Conservation (phyloP, 768 basidiomycete species). For the Podaxis sp. region DNA sequence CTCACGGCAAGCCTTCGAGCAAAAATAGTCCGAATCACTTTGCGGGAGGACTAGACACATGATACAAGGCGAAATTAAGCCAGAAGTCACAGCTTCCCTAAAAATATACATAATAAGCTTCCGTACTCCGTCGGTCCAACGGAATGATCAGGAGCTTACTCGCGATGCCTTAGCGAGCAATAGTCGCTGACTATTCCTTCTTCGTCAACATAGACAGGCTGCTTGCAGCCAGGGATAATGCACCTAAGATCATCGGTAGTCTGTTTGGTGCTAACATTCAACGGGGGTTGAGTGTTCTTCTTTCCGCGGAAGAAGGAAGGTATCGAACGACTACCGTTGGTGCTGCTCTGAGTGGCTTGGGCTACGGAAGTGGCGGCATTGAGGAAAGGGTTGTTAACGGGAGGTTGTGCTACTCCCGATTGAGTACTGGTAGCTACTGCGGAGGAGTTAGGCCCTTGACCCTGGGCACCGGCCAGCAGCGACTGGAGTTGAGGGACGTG, state of each 20-base stretch:
- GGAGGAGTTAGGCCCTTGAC: conserved; percentile 7
- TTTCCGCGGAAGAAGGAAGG: conserved; percentile 25
- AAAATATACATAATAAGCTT: conserved; percentile 2
- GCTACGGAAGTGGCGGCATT: conserved; percentile 16
- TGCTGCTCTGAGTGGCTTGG: conserved; percentile 7
- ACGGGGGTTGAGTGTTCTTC: conserved; percentile 30
- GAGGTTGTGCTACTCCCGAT: background rate
- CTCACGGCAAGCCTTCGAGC: conserved; percentile 55
- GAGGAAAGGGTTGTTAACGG: conserved; percentile 33
- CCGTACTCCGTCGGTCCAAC: background rate
- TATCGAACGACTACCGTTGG: conserved; percentile 29
- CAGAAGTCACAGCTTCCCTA: conserved; percentile 59
- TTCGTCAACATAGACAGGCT: conserved; percentile 55
- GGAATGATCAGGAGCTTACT: conserved; percentile 41
- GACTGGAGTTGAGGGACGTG: conserved; percentile 48
- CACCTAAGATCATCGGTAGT: conserved; percentile 41
- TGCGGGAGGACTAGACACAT: conserved; percentile 66
- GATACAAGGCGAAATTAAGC: conserved; percentile 56
- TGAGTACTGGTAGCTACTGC: background rate
- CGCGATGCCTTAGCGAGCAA: conserved; percentile 61
- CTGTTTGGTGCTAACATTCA: conserved; percentile 34
- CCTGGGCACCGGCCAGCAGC: conserved; percentile 24
- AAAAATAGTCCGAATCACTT: conserved; percentile 62
- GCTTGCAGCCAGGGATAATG: conserved; percentile 56
- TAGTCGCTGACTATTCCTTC: conserved; percentile 53